Percentiles rank a stretch among this genome's conserved stretches.
phyloP scores from a whole-genome alignment of 768 basidiomycete genomes.

The Gloeopeniophorella convolvens region DNA sequence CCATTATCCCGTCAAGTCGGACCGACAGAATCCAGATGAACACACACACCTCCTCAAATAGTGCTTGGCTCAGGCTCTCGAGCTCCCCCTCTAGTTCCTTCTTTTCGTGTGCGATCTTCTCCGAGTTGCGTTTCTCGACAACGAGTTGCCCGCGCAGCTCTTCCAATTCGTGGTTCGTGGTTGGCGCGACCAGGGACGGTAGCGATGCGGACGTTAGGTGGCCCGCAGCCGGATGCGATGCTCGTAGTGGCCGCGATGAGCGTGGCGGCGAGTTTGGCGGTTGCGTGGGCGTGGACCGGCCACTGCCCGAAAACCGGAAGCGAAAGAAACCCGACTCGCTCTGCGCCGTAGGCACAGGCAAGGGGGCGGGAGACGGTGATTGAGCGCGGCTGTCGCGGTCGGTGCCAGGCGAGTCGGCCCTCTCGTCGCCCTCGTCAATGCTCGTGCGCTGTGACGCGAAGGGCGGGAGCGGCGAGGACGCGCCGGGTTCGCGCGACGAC shows the following conservation, averaged over 20 bases:
- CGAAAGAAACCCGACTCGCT: slow-evolving; percentile 65
- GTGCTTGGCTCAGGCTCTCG: slow-evolving; percentile 71
- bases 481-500: slow-evolving; percentile 23
- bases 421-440: slow-evolving; percentile 21
- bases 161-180: slow-evolving; percentile 36
- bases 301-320: slow-evolving; percentile 52
- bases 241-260: slow-evolving; percentile 6
- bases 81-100: slow-evolving; percentile 65
- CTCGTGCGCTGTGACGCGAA: slow-evolving; percentile 13
- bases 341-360: slow-evolving; percentile 22
- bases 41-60: slow-evolving; percentile 78
- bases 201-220: slow-evolving; percentile 35
- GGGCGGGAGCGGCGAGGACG: slow-evolving; percentile 2
- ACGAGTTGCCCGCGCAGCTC: slow-evolving; percentile 48
- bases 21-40: too few relatives aligned
- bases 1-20: background rate
- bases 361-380: too few relatives aligned
- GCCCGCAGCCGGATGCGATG: slow-evolving; percentile 20
- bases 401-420: slow-evolving; percentile 20
- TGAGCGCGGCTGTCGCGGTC: slow-evolving; percentile 30
- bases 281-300: slow-evolving; percentile 21
- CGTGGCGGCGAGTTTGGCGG: slow-evolving; percentile 19
- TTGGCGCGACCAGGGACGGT: slow-evolving; percentile 29
- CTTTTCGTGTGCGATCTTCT: slow-evolving; percentile 49
- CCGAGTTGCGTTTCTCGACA: slow-evolving; percentile 50